These are phyloP conservation scores for Erythrophleum fordii DNA, from an alignment of 306 rosid species.

Conservation along the genomic window DNA sequence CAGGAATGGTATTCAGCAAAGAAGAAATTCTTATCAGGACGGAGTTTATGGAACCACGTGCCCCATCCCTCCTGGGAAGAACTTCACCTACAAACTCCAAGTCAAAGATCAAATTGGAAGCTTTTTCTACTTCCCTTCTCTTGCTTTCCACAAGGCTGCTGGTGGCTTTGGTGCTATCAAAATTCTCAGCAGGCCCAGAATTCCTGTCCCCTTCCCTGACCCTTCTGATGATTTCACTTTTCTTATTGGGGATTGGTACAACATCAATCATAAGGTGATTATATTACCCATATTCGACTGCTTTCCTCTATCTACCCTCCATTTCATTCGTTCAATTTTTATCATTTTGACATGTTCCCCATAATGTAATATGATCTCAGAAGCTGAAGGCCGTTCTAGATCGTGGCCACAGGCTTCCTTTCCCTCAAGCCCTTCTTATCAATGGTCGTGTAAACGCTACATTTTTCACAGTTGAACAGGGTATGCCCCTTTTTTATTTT, in stretches of 20 bases:
- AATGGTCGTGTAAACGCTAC: slow-evolving; percentile 74
- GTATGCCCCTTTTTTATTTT: slow-evolving; percentile 28
- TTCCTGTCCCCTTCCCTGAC: slow-evolving; percentile 90
- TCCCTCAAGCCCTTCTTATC: slow-evolving; percentile 69
- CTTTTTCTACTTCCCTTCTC: slow-evolving; percentile 87
- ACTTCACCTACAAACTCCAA: slow-evolving; percentile 85
- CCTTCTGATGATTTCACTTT: slow-evolving; percentile 70
- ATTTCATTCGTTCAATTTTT: no score
- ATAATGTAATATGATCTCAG: slow-evolving; percentile 45
- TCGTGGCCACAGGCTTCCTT: slow-evolving; percentile 73
- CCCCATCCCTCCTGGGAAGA: slow-evolving; percentile 87
- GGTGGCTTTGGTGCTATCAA: slow-evolving; percentile 82
- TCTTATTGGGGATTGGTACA: slow-evolving; percentile 93
- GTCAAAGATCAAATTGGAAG: slow-evolving; percentile 89
- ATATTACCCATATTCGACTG: background rate
- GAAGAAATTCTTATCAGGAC: slow-evolving; percentile 82
- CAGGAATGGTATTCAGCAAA: slow-evolving; percentile 89
- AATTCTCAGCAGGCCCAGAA: slow-evolving; percentile 80
- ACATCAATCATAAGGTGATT: slow-evolving; percentile 61
- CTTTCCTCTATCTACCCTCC: background rate
- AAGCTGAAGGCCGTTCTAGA: slow-evolving; percentile 60
- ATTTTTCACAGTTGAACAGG: slow-evolving; percentile 71
- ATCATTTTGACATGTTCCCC: no score
- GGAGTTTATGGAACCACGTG: slow-evolving; percentile 90
- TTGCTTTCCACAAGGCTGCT: slow-evolving; percentile 83